phyloP scores from a whole-genome alignment of 768 basidiomycete genomes.

The Naganishia friedmannii region DNA sequence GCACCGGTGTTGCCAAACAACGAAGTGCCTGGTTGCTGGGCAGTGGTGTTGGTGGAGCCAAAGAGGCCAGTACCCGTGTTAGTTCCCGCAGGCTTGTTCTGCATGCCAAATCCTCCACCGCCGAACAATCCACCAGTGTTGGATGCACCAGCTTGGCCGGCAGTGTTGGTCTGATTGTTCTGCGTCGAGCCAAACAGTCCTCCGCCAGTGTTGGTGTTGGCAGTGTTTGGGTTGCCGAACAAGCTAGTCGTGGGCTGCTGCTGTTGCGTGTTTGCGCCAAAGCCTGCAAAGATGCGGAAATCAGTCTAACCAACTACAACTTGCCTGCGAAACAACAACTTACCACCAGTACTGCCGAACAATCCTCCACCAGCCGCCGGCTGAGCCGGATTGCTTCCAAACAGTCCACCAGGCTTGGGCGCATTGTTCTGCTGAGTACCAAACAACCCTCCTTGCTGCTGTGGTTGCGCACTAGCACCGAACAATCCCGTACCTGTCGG shows the following conservation, averaged over 20 bases:
- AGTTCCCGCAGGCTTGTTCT: constrained; percentile 26
- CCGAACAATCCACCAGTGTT: constrained; percentile 39
- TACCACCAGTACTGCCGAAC: constrained; percentile 22
- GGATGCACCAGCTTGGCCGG: constrained; percentile 47
- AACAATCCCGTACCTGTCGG: constrained; percentile 38
- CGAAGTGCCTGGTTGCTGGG: constrained; percentile 35
- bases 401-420: constrained; percentile 40
- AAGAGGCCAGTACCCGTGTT: constrained; percentile 22
- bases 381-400: constrained; percentile 39
- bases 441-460: constrained; percentile 28
- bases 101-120: constrained; percentile 29
- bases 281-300: neutral
- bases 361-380: constrained; percentile 31
- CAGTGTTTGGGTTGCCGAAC: constrained; percentile 46
- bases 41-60: constrained; percentile 12
- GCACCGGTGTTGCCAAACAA: constrained; percentile 37
- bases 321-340: neutral
- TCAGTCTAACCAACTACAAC: too few species aligned
- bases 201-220: constrained; percentile 42
- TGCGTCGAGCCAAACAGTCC: constrained; percentile 43
- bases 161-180: constrained; percentile 34
- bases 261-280: constrained; percentile 19
- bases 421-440: constrained; percentile 35
- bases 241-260: constrained; percentile 27
- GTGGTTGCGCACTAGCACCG: constrained; percentile 32